Base-by-base conservation (phyloP, 1,284 basidiomycete genomes). In the Boletus albobrunnescens region DNA sequence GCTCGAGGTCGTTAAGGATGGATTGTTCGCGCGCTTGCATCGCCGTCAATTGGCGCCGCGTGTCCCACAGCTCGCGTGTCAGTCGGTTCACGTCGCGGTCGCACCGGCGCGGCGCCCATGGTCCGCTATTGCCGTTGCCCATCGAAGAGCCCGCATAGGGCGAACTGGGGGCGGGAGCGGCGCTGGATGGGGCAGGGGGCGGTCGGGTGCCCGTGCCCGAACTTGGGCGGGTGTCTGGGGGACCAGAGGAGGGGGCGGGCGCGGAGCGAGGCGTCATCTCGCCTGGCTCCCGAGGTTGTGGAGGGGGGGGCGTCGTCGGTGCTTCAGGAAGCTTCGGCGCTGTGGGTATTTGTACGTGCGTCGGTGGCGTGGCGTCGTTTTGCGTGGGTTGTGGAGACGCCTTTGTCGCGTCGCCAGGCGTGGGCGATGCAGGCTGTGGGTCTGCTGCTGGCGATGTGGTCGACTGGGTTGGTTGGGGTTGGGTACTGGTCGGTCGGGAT, bases 21-120 rank as follows among this genome's bases (percentile, higher is more conserved):
- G 28, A 45, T 7, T 46, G 45, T 45, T 63, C 61, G 22, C 51
- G 53, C 1, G 45, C 60, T 13, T 47, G 52, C 12, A 64, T 19
- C 17, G 57, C 51, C 20, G 45, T 51, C 36, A 63, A n/a, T n/a
- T 63, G 42, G 13, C 50, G 44, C 6, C 60, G 63, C 23, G 60
- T 59, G 16, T 61, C 59, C 53, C 44, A 56, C 4, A 67, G 40
- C 16, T 59, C 61, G 14, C 50, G 53, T 14, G 24, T 51, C 20
- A 63, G 36, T 17, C 41, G 45, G 13, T 14, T 41, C 10, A 42
- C 46, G 16, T 44, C 42, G 14, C n/a, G 30, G 3, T 46, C 50
- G 26, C 36, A 37, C 5, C 37, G 32, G 20, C 41, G 38, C n/a
- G 6, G 14, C n/a, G n/a, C n/a, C n/a, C n/a, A n/a, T n/a, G n/a